A percentile compares a stretch with the other conserved stretches of the same genome.
Evolutionary conservation across 164 flowering plant species (phyloP).

Genomic region (Berberis thunbergii): DNA sequence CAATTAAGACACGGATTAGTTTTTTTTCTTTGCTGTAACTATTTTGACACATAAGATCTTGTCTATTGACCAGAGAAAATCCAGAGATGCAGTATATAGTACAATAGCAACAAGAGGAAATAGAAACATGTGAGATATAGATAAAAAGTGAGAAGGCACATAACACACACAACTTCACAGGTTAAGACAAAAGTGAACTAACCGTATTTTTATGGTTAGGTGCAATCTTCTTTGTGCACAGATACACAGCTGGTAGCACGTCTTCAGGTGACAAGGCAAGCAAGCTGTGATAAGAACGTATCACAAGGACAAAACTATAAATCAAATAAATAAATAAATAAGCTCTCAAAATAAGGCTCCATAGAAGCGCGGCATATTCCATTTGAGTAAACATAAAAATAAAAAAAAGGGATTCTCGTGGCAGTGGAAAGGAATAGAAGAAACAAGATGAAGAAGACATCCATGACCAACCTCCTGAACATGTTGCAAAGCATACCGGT

Average conservation of each 20-base stretch:
- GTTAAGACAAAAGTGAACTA: constrained; percentile 12
- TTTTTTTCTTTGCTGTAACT: too few species aligned
- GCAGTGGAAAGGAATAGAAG: constrained; percentile 1
- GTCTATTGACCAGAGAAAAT: too few species aligned
- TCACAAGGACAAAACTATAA: too few species aligned
- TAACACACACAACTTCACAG: not conserved
- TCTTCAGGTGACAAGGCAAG: constrained; percentile 77
- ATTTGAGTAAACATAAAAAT: not conserved
- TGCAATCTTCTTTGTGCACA: constrained; percentile 87
- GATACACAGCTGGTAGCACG: constrained; percentile 80
- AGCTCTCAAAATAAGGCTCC: not conserved
- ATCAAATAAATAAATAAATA: not conserved
- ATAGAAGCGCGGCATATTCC: not conserved
- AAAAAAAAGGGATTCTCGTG: not conserved
- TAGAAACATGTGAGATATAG: too few species aligned
- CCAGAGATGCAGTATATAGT: too few species aligned
- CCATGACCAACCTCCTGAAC: constrained; percentile 74
- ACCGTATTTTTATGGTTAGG: constrained; percentile 86
- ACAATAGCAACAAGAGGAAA: too few species aligned
- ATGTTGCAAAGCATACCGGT: constrained; percentile 83
- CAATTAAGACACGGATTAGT: too few species aligned
- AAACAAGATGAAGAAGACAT: constrained; percentile 4
- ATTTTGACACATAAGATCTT: too few species aligned
- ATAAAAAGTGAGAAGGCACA: too few species aligned
- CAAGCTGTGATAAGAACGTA: constrained; percentile 38